These are phyloP conservation scores for Favolaschia claudopus DNA, from an alignment of 768 basidiomycete genomes.

Conservation along the genomic window DNA sequence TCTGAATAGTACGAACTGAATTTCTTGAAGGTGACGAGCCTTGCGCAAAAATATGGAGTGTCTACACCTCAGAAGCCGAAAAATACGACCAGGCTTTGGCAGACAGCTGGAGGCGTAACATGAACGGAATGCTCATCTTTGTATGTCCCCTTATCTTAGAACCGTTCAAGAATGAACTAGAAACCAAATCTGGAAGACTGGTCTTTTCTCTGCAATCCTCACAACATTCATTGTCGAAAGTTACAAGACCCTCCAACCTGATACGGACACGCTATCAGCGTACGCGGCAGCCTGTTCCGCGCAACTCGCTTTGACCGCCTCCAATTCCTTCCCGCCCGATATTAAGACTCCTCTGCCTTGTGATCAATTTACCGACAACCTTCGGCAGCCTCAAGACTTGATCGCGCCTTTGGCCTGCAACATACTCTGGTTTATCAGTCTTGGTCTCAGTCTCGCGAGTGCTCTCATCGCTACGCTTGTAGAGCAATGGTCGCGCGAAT, in stretches of 20 bases:
- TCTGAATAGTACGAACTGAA: not conserved
- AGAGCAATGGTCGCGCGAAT: not conserved
- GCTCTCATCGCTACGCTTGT: not conserved
- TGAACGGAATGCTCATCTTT: constrained; percentile 1
- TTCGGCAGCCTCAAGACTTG: not conserved
- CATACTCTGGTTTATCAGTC: not conserved
- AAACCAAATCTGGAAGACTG: not conserved
- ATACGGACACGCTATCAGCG: not conserved
- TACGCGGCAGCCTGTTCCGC: too few species aligned
- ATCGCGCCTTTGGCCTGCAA: not conserved
- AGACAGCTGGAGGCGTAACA: not conserved
- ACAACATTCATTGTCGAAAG: constrained; percentile 10
- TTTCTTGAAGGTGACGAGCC: constrained; percentile 27
- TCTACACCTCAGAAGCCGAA: constrained; percentile 3
- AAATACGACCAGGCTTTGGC: constrained; percentile 3
- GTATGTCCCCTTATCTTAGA: not conserved
- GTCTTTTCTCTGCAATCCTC: constrained; percentile 10
- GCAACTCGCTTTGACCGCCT: not conserved
- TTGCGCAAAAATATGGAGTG: constrained; percentile 19
- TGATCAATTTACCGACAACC: too few species aligned
- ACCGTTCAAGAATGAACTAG: not conserved
- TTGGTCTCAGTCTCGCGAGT: too few species aligned
- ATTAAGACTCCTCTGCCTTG: too few species aligned
- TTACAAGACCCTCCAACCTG: not conserved
- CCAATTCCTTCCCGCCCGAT: not conserved